Evolutionary conservation across 2,329 filamentous ascomycete genomes (phyloP).

Genomic region (Zarea fungicola): DNA sequence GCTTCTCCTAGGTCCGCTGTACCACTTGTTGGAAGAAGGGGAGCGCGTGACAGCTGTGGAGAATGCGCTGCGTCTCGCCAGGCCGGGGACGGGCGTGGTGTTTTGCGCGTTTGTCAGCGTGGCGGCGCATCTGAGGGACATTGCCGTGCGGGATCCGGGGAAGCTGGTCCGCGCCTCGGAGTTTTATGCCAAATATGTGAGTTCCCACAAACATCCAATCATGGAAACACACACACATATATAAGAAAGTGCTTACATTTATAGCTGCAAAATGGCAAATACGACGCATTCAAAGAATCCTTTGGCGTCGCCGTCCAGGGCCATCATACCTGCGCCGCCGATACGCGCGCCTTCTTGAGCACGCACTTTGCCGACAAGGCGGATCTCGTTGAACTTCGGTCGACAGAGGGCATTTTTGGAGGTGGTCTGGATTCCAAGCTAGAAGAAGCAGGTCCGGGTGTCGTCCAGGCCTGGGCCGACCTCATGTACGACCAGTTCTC

Average conservation of each 20-base stretch:
- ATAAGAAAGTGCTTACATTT: no score
- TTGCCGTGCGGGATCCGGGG: conserved; percentile 11
- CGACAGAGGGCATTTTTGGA: conserved; percentile 15
- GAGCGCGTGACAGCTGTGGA: conserved; percentile 9
- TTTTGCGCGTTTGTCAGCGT: conserved; percentile 12
- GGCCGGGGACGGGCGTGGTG: conserved; percentile 3
- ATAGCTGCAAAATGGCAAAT: conserved; percentile 10
- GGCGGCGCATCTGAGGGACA: conserved; percentile 11
- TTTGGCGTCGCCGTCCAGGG: conserved; percentile 4
- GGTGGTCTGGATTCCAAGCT: conserved; percentile 14
- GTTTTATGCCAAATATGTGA: conserved; percentile 13
- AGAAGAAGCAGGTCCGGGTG: background rate
- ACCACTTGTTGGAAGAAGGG: conserved; percentile 10
- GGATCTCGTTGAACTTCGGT: conserved; percentile 14
- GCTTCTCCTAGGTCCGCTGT: conserved; percentile 13
- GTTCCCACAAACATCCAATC: no score
- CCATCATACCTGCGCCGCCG: conserved; percentile 8
- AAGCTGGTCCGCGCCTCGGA: background rate
- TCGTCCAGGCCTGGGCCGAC: conserved; percentile 9
- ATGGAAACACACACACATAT: background rate
- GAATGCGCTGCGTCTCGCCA: conserved; percentile 7
- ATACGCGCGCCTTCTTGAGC: conserved; percentile 7
- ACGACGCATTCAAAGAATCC: conserved; percentile 6
- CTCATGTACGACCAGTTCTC: conserved; percentile 13
- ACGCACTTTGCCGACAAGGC: conserved; percentile 10